These are phyloP conservation scores for Zygoascus hellenicus DNA, from an alignment of 1,139 yeast genomes.

Conservation along the genomic window DNA sequence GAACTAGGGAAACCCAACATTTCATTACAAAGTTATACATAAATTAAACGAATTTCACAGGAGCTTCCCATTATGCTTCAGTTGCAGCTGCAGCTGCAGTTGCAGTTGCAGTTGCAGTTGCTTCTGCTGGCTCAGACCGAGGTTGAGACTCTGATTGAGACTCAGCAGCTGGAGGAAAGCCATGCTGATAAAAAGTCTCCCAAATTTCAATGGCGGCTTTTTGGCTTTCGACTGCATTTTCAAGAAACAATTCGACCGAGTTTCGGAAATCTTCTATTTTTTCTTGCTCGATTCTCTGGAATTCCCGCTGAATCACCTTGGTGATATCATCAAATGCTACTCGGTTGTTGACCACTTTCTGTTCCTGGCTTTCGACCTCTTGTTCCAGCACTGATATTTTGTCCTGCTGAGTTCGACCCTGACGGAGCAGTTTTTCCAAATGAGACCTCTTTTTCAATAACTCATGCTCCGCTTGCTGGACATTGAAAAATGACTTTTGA, in stretches of 20 bases:
- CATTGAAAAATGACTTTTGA: constrained; percentile 57
- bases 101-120: no score
- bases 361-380: constrained; percentile 56
- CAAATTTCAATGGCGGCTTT: constrained; percentile 92
- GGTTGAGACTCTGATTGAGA: not conserved
- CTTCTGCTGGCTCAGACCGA: no score
- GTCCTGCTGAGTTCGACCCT: constrained; percentile 58
- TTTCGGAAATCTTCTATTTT: constrained; percentile 83
- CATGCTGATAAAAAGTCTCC: constrained; percentile 59
- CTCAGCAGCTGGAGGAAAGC: constrained; percentile 10
- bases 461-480: constrained; percentile 49
- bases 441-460: constrained; percentile 42
- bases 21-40: no score
- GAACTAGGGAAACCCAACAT: no score
- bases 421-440: constrained; percentile 50
- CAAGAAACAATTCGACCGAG: constrained; percentile 84
- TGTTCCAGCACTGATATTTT: constrained; percentile 48
- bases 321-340: constrained; percentile 57
- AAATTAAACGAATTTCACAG: no score
- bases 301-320: constrained; percentile 60
- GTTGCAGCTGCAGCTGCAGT: no score
- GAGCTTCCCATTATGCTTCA: no score
- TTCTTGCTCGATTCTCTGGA: constrained; percentile 65
- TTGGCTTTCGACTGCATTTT: constrained; percentile 86
- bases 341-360: constrained; percentile 51